phyloP scores from a whole-genome alignment of 73 alveolate genomes.

The Paramecium sexaurelia region DNA sequence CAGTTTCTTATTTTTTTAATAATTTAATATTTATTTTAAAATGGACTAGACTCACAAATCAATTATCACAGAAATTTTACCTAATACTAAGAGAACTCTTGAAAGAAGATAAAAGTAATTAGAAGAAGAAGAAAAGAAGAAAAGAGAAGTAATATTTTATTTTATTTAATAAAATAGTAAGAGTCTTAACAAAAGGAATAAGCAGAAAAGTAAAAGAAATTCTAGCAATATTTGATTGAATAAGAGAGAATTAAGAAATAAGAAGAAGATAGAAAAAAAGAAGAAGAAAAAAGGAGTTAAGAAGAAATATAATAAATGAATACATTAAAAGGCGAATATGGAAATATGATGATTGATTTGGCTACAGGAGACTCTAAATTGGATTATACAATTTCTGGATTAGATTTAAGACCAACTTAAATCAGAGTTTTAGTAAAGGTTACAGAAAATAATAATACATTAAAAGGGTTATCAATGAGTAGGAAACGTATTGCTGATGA shows the following conservation, averaged over 20 bases:
- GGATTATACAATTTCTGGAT: slow-evolving; percentile 65
- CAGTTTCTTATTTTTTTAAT: background rate
- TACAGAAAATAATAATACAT: slow-evolving; percentile 60
- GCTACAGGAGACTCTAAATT: slow-evolving; percentile 44
- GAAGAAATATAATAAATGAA: slow-evolving; percentile 57
- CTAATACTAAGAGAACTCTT: slow-evolving; percentile 67
- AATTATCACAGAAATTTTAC: slow-evolving; percentile 49
- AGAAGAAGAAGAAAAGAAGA: slow-evolving; percentile 60
- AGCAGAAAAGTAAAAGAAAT: background rate
- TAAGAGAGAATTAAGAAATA: background rate
- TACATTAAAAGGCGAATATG: slow-evolving; percentile 65
- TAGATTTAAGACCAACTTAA: slow-evolving; percentile 66
- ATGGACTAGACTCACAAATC: slow-evolving; percentile 27
- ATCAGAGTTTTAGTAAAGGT: slow-evolving; percentile 63
- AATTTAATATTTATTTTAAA: background rate
- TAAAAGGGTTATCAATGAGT: slow-evolving; percentile 66
- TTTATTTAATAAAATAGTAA: background rate
- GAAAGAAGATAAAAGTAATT: slow-evolving; percentile 50
- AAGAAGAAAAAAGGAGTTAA: slow-evolving; percentile 49
- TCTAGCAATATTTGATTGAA: background rate
- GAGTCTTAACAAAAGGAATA: background rate
- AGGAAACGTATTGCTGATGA: slow-evolving; percentile 64
- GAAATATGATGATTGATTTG: slow-evolving; percentile 63
- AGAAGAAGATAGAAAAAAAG: slow-evolving; percentile 30
- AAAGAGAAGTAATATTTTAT: slow-evolving; percentile 15